Conservation (phyloP, 305 asterid species). For the Fraxinus greggii region DNA sequence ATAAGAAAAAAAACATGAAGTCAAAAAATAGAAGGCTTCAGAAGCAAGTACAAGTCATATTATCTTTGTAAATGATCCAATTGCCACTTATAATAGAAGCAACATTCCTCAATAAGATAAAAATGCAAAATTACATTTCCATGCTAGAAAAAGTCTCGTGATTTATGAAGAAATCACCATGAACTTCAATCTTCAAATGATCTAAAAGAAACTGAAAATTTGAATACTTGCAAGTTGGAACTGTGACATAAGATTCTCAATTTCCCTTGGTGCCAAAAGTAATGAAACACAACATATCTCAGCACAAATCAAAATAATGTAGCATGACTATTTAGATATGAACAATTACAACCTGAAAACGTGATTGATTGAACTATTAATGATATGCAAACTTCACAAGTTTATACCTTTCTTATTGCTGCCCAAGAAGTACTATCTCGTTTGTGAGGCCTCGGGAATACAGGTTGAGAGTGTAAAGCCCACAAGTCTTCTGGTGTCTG, state of each 20-base stretch:
- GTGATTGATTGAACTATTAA: background rate
- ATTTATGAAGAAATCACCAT: background rate
- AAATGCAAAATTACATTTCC: background rate
- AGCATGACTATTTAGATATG: constrained; percentile 1
- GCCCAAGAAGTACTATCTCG: constrained; percentile 65
- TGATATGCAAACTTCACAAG: constrained; percentile 1
- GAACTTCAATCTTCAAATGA: background rate
- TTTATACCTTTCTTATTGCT: constrained; percentile 76
- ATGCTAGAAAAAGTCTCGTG: background rate
- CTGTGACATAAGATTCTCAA: background rate
- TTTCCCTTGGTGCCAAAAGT: background rate
- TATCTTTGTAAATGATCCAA: background rate
- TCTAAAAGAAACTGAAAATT: background rate
- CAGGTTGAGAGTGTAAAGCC: constrained; percentile 88
- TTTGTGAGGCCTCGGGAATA: constrained; percentile 83
- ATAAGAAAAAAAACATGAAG: background rate
- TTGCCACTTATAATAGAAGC: background rate
- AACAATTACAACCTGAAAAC: constrained; percentile 3
- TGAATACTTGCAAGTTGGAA: background rate
- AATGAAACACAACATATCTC: background rate
- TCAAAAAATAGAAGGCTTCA: background rate
- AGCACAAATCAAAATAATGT: background rate
- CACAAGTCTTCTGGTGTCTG: constrained; percentile 97
- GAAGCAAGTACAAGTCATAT: background rate
- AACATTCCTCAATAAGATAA: background rate